Evolutionary conservation across 1,284 basidiomycete genomes (phyloP), one percentile per base, ranked within the genome.

Genomic region (Ustanciosporium gigantosporum): DNA sequence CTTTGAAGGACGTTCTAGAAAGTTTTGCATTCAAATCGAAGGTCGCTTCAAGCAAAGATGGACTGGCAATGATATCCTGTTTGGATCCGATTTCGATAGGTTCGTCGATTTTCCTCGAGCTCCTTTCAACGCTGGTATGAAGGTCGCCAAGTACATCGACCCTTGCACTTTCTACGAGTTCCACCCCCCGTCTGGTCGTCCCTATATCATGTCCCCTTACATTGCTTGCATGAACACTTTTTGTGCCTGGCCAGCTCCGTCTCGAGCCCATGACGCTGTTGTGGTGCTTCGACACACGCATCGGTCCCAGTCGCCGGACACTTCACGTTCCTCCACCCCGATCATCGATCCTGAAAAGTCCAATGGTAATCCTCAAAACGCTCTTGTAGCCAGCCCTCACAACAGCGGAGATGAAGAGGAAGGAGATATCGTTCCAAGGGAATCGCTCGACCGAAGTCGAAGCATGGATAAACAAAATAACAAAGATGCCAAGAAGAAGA

Each of bases 131-230:
- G 76, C 78, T 5, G 80, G 80, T n/a, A 79, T 80, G 79, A 57
- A 66, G 31, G 74, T 79, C 6, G 78, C 79, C 19, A 61, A 76
- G 31, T 68, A 73, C 61, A 78, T 81, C 31, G 79, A 80, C 35
- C 79, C 79, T 3, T 69, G 66, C 36, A 72, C 69, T 3, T 72
- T 66, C 25, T 73, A 70, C 52, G 62, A 73, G 49, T 50, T 66
- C 15, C 66, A 70, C n/a, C 79, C 79, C 6, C 71, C 73, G 3
- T 74, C 73, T 7, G 75, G 73, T 1, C 51, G 79, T 1, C 80
- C 80, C 0, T 81, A 73, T 64, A 80, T 81, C 73, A 81, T 81
- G 80, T 77, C 69, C 17, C 78, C 79, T 2, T 78, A 78, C 60
- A 43, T 64, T 14, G 79, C 79, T 2, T 80, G 79, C 42, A 79